Percentiles rank a stretch among this genome's conserved stretches.
These are phyloP conservation scores for Nicotiana obtusifolia DNA, from an alignment of 257 asterid genomes.

Conservation along the genomic window DNA sequence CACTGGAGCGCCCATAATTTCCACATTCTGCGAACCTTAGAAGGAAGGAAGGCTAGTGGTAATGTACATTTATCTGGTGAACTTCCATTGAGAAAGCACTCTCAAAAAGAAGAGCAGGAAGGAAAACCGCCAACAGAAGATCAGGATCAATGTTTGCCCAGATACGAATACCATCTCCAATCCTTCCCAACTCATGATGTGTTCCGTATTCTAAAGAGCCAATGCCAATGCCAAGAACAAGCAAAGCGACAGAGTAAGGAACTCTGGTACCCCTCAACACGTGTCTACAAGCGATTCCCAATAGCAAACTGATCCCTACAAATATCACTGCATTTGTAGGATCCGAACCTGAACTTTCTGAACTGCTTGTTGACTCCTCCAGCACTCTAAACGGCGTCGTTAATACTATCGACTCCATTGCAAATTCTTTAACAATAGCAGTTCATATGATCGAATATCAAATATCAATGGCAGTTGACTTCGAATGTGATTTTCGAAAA, in stretches of 20 bases:
- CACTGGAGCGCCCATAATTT: neutral
- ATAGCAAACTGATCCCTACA: conserved; percentile 77
- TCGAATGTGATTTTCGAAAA: too few relatives aligned
- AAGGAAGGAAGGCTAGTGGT: neutral
- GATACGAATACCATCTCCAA: conserved; percentile 84
- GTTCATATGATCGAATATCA: neutral
- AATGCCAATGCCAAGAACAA: conserved; percentile 73
- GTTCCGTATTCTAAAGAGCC: conserved; percentile 91
- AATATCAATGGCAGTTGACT: neutral
- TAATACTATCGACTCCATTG: neutral
- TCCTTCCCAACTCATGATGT: conserved; percentile 62
- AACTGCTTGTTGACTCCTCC: conserved; percentile 21
- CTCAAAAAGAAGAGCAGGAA: conserved; percentile 97
- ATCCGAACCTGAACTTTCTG: conserved; percentile 14
- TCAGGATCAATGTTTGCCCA: conserved; percentile 95
- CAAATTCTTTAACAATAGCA: neutral
- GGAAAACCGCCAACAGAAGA: conserved; percentile 93
- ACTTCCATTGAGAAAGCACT: conserved; percentile 93
- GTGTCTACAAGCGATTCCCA: conserved; percentile 83
- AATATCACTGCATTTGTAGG: conserved; percentile 84
- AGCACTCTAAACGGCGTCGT: conserved; percentile 35
- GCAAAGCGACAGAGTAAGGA: conserved; percentile 89
- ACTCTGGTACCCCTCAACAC: conserved; percentile 86
- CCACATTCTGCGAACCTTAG: neutral
- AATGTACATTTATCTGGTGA: conserved; percentile 91